Conservation (phyloP, 2,329 filamentous ascomycete genomes). For the Exophiala aquamarina region DNA sequence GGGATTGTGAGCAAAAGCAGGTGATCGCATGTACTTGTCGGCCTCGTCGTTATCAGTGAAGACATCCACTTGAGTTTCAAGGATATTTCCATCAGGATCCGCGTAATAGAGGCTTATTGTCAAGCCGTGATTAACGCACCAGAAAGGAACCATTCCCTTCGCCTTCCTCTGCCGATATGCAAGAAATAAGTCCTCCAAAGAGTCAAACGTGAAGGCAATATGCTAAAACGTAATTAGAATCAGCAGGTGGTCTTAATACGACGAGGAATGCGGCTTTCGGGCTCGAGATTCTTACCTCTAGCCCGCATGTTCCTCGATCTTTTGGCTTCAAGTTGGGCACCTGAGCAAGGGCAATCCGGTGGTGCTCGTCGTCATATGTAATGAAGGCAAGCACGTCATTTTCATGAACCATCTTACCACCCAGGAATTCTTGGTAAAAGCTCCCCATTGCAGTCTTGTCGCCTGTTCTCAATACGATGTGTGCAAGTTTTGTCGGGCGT, state of each 20-base stretch:
- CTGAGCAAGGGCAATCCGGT: background rate
- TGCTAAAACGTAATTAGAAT: too few relatives aligned
- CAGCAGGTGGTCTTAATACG: too few relatives aligned
- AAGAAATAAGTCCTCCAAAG: background rate
- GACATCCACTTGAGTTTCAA: conserved; percentile 49
- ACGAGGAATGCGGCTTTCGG: too few relatives aligned
- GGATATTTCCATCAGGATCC: conserved; percentile 50
- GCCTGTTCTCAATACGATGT: background rate
- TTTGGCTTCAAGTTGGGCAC: background rate
- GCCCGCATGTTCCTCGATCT: background rate
- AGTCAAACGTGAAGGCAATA: conserved; percentile 3
- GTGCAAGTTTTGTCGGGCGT: background rate
- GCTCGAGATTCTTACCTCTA: too few relatives aligned
- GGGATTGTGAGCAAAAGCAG: background rate
- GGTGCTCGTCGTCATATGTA: background rate
- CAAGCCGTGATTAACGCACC: conserved; percentile 49
- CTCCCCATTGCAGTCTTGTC: background rate
- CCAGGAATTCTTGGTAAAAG: background rate
- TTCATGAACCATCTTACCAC: background rate
- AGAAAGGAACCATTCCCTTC: conserved; percentile 22
- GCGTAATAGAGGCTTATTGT: conserved; percentile 49
- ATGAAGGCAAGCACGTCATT: background rate
- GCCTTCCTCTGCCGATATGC: conserved; percentile 1
- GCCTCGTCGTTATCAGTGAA: conserved; percentile 31
- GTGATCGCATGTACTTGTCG: background rate